A percentile compares a stretch with the other conserved stretches of the same genome.
These are phyloP conservation scores for Isatis tinctoria DNA, from an alignment of 345 rosid genomes.

Conservation along the genomic window DNA sequence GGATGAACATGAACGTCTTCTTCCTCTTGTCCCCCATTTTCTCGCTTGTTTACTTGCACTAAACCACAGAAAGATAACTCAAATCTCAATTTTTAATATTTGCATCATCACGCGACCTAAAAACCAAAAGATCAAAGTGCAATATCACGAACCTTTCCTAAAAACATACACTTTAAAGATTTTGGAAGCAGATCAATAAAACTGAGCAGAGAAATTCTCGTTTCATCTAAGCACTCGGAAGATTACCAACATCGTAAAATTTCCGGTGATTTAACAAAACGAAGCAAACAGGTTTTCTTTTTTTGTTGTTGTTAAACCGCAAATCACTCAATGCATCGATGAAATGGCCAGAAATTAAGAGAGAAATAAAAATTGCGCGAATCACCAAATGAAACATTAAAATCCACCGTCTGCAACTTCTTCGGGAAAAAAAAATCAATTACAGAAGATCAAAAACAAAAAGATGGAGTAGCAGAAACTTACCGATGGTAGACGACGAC, in stretches of 20 bases:
- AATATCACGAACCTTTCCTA: neutral
- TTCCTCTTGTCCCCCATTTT: slow-evolving; percentile 60
- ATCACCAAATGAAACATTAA: neutral
- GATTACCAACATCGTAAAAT: neutral
- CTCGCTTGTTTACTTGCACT: neutral
- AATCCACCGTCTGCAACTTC: neutral
- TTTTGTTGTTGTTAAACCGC: neutral
- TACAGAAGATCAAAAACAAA: neutral
- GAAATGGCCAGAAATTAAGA: neutral
- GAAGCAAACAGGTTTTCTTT: too few species aligned
- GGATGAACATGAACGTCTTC: slow-evolving; percentile 63
- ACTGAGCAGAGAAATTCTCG: neutral
- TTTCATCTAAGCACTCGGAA: neutral
- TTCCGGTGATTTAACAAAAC: neutral
- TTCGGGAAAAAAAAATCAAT: neutral
- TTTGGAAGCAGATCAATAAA: neutral
- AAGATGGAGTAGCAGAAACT: neutral
- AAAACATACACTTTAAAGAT: neutral
- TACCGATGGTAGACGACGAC: neutral
- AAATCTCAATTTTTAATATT: neutral
- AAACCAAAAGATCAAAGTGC: neutral
- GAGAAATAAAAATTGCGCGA: neutral
- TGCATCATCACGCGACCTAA: neutral
- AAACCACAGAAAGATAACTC: neutral
- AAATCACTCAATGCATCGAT: neutral